Conservation (phyloP, 2,329 filamentous ascomycete species). For the Fusarium palustre region DNA sequence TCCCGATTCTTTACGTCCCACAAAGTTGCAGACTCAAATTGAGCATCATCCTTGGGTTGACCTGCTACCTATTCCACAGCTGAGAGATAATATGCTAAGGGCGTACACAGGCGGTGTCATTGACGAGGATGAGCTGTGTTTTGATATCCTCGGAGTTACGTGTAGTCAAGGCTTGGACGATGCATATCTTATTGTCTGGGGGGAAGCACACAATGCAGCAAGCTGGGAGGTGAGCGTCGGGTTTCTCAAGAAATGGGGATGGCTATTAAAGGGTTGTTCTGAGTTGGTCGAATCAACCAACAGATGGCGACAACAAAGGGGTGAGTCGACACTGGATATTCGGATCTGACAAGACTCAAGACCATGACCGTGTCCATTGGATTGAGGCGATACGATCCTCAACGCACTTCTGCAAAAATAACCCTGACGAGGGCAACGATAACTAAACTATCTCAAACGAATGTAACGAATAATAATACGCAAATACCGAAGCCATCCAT, state of each 20-base stretch:
- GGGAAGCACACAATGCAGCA: constrained; percentile 56
- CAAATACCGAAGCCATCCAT: neutral
- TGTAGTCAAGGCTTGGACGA: constrained; percentile 13
- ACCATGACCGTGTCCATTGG: neutral
- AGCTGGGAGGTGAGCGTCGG: constrained; percentile 61
- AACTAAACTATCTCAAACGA: constrained; percentile 4
- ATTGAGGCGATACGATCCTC: neutral
- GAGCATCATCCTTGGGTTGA: constrained; percentile 44
- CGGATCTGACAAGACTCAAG: constrained; percentile 8
- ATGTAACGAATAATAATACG: constrained; percentile 3
- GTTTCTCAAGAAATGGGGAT: constrained; percentile 61
- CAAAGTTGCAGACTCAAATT: constrained; percentile 28
- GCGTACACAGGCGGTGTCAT: constrained; percentile 21
- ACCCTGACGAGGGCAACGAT: neutral
- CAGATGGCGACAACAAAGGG: constrained; percentile 49
- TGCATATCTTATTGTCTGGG: constrained; percentile 59
- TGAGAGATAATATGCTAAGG: constrained; percentile 40
- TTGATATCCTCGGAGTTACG: constrained; percentile 27
- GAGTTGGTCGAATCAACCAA: constrained; percentile 55
- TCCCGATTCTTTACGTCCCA: constrained; percentile 30
- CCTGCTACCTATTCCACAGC: constrained; percentile 32
- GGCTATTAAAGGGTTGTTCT: constrained; percentile 53
- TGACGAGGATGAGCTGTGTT: constrained; percentile 43
- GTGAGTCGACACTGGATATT: constrained; percentile 32
- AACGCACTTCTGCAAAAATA: neutral